phyloP scores from a whole-genome alignment of 1,139 yeast species.

The Lodderomyces orthopsilosis region DNA sequence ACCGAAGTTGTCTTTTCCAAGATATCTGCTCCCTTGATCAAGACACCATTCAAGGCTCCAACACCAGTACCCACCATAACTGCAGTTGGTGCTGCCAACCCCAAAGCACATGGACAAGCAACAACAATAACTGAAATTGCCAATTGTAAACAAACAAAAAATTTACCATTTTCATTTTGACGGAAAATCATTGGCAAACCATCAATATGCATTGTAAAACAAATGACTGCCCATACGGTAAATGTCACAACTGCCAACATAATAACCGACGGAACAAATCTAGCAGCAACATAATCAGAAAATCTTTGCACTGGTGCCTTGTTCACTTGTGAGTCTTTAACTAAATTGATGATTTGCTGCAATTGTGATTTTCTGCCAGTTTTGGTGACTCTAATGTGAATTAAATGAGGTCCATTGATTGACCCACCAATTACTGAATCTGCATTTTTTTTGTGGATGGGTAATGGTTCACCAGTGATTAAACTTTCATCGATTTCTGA shows the following conservation, averaged over 20 bases:
- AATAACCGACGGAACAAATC: conserved; percentile 79
- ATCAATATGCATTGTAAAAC: conserved; percentile 27
- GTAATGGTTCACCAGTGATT: conserved; percentile 85
- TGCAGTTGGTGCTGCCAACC: conserved; percentile 97
- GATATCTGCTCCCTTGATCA: conserved; percentile 91
- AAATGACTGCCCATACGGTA: conserved; percentile 57
- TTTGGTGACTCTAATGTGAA: conserved; percentile 64
- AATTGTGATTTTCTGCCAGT: conserved; percentile 85
- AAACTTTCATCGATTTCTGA: conserved; percentile 86
- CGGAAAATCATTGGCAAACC: conserved; percentile 54
- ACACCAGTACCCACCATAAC: conserved; percentile 98
- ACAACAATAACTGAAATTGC: conserved; percentile 95
- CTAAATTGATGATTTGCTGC: conserved; percentile 80
- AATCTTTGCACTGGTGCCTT: conserved; percentile 89
- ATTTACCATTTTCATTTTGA: conserved; percentile 53
- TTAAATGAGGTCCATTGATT: conserved; percentile 72
- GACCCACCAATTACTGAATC: conserved; percentile 85
- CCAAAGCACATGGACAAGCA: conserved; percentile 97
- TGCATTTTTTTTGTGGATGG: conserved; percentile 61
- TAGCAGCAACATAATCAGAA: conserved; percentile 82
- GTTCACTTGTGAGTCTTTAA: conserved; percentile 83
- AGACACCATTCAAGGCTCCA: conserved; percentile 85
- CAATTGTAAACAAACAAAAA: conserved; percentile 69
- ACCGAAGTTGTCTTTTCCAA: conserved; percentile 71
- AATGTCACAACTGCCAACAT: conserved; percentile 64